Evolutionary conservation across 371 early-diverging fungal genomes (phyloP), one percentile per base, ranked within the genome.

Genomic region (Rhizopus delemar): DNA sequence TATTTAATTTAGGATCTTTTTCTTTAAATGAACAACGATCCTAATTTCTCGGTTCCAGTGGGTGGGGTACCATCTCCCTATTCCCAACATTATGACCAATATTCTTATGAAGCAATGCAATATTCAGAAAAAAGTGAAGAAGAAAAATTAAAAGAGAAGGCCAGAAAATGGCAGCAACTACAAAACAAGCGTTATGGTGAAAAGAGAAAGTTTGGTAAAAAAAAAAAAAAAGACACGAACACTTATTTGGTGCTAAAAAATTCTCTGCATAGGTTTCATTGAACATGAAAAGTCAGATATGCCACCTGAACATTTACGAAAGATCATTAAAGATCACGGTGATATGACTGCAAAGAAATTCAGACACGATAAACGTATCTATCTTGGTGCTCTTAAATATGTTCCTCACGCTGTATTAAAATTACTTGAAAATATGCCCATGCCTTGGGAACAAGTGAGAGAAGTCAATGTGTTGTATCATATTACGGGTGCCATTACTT

Each of bases 391-490:
- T 6, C 85, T 99, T 32, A 98, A 98, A 73, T 98, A 97, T 76
- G 88, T 98, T 12, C 99, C 99, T n/a, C 97, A 97, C 63, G 97
- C 99, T 4, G 93, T 99, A 11, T 69, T 98, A 35, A 98, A 98
- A 75, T 85, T 99, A 39, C 65, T 99, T 64, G 97, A 97, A 71
- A 97, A 96, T 70, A 98, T 99, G 93, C 99, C 99, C 8, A 98
- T 99, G 99, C 99, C 99, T 9, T 99, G 99, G 99, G 99, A 99
- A 76, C 93, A 95, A 69, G 90, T 85, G 6, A 89, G 97, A 66
- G 96, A 97, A 70, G 98, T 98, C 8, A 84, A 89, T n/a, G 95
- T 96, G 5, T 80, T 98, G 31, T 99, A 99, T 73, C 99, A 99
- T 70, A 93, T 98, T 38, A 95, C 97, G 11, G 99, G 99, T 61